Evolutionary conservation across 345 rosid species (phyloP).

Genomic region (Populus simonii): DNA sequence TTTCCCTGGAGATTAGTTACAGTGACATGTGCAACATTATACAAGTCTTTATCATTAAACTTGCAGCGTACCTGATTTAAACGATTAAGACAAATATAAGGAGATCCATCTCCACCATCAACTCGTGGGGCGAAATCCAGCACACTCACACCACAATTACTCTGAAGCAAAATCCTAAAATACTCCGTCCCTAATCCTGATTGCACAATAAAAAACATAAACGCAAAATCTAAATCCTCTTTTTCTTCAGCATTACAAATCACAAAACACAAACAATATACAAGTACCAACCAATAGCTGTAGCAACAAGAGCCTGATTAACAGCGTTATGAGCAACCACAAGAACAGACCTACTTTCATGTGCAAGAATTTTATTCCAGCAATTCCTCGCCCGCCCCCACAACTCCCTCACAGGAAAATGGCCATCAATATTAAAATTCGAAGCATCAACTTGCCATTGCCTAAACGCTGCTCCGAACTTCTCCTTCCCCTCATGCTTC

Average conservation of each 20-base stretch:
- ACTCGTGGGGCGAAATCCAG: conserved; percentile 67
- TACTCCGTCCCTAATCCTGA: conserved; percentile 77
- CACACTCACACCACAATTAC: conserved; percentile 92
- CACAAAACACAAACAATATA: conserved; percentile 1
- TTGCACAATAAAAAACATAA: conserved; percentile 6
- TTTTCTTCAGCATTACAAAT: too few species aligned
- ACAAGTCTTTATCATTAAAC: background rate
- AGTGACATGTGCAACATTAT: background rate
- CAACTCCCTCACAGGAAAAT: conserved; percentile 82
- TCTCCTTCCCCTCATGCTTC: conserved; percentile 79
- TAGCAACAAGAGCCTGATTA: conserved; percentile 86
- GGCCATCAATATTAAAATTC: conserved; percentile 80
- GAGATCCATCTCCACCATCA: conserved; percentile 68
- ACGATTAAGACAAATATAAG: conserved; percentile 79
- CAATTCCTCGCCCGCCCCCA: conserved; percentile 77
- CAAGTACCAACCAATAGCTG: conserved; percentile 63
- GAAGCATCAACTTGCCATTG: conserved; percentile 85
- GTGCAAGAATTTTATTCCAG: conserved; percentile 65
- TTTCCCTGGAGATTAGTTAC: background rate
- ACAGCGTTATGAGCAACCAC: conserved; percentile 98
- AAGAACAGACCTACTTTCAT: conserved; percentile 77
- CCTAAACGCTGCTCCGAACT: conserved; percentile 67
- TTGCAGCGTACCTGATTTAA: conserved; percentile 62
- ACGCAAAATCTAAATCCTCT: background rate
- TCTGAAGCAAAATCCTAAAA: conserved; percentile 84